Conservation (phyloP, 495 filamentous ascomycete genomes). For the Hyaloscypha variabilis region DNA sequence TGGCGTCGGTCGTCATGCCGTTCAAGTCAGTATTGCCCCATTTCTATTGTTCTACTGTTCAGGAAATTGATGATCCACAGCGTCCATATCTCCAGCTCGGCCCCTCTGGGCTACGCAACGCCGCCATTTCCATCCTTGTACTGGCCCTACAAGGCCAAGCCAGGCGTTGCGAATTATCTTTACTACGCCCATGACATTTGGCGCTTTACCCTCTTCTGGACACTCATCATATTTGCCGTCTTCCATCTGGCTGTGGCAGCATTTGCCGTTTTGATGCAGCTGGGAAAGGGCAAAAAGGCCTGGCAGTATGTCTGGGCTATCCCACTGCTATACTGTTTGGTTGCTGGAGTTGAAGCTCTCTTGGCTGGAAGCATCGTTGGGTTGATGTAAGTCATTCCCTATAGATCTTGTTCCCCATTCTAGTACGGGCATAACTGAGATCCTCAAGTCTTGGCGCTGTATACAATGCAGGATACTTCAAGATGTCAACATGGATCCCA, state of each 20-base stretch:
- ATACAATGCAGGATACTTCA: conserved; percentile 84
- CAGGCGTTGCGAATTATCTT: conserved; percentile 62
- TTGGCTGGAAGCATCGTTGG: conserved; percentile 90
- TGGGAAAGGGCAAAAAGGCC: conserved; percentile 53
- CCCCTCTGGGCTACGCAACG: conserved; percentile 59
- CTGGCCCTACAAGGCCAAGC: conserved; percentile 61
- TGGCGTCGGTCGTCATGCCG: not conserved
- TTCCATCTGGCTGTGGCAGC: conserved; percentile 70
- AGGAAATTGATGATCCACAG: conserved; percentile 12
- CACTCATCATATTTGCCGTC: conserved; percentile 66
- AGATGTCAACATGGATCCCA: conserved; percentile 97
- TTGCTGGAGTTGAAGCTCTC: conserved; percentile 80
- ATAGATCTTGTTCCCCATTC: not conserved
- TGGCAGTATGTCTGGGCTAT: conserved; percentile 79
- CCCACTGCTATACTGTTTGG: conserved; percentile 71
- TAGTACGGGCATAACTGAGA: conserved; percentile 31
- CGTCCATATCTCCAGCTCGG: conserved; percentile 17
- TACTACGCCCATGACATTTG: conserved; percentile 82
- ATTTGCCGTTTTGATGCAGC: conserved; percentile 74
- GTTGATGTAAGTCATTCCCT: conserved; percentile 66
- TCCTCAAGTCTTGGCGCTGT: conserved; percentile 74
- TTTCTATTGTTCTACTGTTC: not conserved
- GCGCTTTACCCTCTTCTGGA: conserved; percentile 93
- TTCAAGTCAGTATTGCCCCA: not conserved
- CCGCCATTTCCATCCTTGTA: conserved; percentile 90